These are phyloP conservation scores for Rhododendron mucronatum DNA, from an alignment of 148 eudicot genomes.

Conservation along the genomic window DNA sequence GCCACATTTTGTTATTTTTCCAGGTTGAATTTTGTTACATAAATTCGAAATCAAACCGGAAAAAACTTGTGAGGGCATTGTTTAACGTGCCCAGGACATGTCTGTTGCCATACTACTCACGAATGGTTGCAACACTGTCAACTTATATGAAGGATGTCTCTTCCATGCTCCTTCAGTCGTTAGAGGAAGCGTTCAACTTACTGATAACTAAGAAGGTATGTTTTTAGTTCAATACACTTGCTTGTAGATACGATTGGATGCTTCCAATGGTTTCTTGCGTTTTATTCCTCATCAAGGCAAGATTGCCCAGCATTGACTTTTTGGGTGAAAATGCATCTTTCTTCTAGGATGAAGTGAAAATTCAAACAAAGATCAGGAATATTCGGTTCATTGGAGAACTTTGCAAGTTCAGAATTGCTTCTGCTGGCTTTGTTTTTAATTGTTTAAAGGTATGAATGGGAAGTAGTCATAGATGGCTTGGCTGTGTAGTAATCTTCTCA, in stretches of 20 bases:
- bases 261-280: not conserved
- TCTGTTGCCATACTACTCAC: constrained; percentile 86
- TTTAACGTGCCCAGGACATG: constrained; percentile 92
- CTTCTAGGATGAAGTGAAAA: constrained; percentile 90
- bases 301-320: not conserved
- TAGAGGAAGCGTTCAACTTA: constrained; percentile 91
- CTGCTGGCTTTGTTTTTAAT: constrained; percentile 74
- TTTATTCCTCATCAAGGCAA: not conserved
- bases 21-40: constrained; percentile 95
- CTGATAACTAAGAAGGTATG: constrained; percentile 81
- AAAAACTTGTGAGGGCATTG: constrained; percentile 88
- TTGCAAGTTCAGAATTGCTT: constrained; percentile 87
- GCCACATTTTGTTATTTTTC: constrained; percentile 8
- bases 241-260: not conserved
- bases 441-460: constrained; percentile 69
- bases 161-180: constrained; percentile 71
- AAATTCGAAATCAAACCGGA: constrained; percentile 78
- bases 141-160: constrained; percentile 92
- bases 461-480: not conserved
- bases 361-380: constrained; percentile 90
- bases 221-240: constrained; percentile 9
- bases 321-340: not conserved
- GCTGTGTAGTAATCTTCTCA: not conserved
- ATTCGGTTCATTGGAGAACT: constrained; percentile 96
- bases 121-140: constrained; percentile 92